Evolutionary conservation across 2,329 filamentous ascomycete species (phyloP), one percentile per base, ranked within the genome.

Genomic region (Fusarium sp.): DNA sequence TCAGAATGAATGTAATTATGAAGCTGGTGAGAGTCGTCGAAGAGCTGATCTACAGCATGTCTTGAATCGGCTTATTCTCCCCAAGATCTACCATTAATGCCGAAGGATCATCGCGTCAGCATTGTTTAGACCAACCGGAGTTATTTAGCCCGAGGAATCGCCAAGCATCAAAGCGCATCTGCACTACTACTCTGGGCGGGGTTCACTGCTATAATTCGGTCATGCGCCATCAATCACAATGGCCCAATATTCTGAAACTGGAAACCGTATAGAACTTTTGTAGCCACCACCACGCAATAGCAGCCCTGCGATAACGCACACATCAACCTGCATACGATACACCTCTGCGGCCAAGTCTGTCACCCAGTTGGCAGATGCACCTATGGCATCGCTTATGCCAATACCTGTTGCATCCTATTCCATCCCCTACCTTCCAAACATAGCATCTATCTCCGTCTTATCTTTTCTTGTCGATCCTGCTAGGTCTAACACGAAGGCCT

Each of bases 231-330:
- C 64, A 66, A 38, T 68, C 66, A 68, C 66, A 55, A 28, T 48
- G 41, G 55, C 41, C 63, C 47, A 48, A 51, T 41, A 69, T 55
- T 69, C 64, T 69, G 41, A 69, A 69, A 69, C 41, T 55, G 66
- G 55, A 38, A 39, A 63, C 36, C 47, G 38, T 20, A 24, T 26
- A 63, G 64, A 63, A 33, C 66, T 62, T 69, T 69, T 69, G 66
- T 69, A 69, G 64, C n/a, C 38, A 24, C 47, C 36, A 33, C 58
- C 41, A 69, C 55, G 66, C 66, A 69, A 69, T 69, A 63, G 33
- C 64, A 48, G 48, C 63, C 45, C 44, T 69, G 58, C 56, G 66
- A 69, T 69, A 69, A 69, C 66, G 66, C 63, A 69, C 33, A 31
- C 62, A 47, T 51, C 38, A 38, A 35, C 62, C 45, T 18, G 22